Conservation (phyloP, 139 green algal genomes). For the Tetratostichococcus sp. region DNA sequence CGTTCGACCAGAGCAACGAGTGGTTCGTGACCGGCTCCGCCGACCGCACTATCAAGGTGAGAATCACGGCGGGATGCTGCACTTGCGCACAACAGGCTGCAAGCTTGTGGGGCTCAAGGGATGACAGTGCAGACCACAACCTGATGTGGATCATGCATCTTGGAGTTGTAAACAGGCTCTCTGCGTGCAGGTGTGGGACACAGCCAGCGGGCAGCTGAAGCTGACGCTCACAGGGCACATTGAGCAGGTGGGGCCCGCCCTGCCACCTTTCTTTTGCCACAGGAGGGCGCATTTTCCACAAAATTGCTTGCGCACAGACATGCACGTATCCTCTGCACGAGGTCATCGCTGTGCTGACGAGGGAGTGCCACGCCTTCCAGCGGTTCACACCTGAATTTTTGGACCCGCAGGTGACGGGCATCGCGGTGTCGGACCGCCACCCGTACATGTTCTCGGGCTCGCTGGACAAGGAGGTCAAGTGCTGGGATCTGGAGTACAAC, state of each 20-base stretch:
- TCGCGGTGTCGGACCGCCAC: slow-evolving; percentile 78
- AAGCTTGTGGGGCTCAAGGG: too few species aligned
- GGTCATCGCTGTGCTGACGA: too few species aligned
- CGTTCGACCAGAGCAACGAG: slow-evolving; percentile 93
- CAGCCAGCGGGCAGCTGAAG: slow-evolving; percentile 82
- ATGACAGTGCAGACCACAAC: too few species aligned
- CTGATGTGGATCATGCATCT: too few species aligned
- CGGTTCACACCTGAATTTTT: neutral
- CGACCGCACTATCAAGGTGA: slow-evolving; percentile 96
- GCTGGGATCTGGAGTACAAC: slow-evolving; percentile 99
- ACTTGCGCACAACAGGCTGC: too few species aligned
- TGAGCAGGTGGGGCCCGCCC: slow-evolving; percentile 61
- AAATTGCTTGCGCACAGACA: neutral
- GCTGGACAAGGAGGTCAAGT: slow-evolving; percentile 99
- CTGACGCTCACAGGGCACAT: slow-evolving; percentile 99
- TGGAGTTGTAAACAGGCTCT: too few species aligned
- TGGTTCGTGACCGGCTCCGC: slow-evolving; percentile 92
- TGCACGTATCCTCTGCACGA: too few species aligned
- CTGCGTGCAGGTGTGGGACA: slow-evolving; percentile 68
- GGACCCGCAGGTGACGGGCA: slow-evolving; percentile 70
- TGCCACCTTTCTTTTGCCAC: neutral
- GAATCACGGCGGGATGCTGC: too few species aligned
- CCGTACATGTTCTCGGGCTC: slow-evolving; percentile 98
- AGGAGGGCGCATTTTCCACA: too few species aligned
- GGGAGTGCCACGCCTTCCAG: too few species aligned